phyloP scores from a whole-genome alignment of 495 filamentous ascomycete genomes.

The Monascus purpureus region DNA sequence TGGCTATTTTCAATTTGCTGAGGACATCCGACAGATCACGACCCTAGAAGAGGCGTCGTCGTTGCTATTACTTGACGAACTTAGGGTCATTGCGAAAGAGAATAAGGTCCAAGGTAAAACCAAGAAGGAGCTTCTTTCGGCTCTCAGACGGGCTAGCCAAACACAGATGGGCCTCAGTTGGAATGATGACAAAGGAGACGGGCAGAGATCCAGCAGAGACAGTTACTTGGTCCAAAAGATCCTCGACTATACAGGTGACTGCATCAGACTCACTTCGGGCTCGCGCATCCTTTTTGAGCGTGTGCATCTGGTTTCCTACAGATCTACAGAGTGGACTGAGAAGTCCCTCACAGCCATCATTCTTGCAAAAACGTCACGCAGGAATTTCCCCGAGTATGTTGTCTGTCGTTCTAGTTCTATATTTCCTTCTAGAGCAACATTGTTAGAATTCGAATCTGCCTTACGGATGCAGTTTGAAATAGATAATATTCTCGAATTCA shows the following conservation, averaged over 20 bases:
- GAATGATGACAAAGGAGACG: constrained; percentile 37
- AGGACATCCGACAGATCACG: constrained; percentile 57
- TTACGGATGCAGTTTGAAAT: constrained; percentile 71
- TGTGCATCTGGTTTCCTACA: constrained; percentile 89
- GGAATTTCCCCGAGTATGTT: constrained; percentile 82
- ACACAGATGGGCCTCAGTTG: constrained; percentile 60
- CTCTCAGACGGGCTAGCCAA: constrained; percentile 55
- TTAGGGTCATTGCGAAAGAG: constrained; percentile 75
- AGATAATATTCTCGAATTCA: constrained; percentile 73
- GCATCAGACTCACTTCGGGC: constrained; percentile 62
- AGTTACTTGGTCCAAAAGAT: constrained; percentile 61
- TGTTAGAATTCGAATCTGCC: constrained; percentile 83
- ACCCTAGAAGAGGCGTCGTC: constrained; percentile 77
- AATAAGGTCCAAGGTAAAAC: constrained; percentile 80
- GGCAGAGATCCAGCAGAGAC: constrained; percentile 37
- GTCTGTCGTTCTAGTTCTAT: constrained; percentile 85
- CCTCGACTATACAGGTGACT: constrained; percentile 62
- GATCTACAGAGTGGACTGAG: constrained; percentile 94
- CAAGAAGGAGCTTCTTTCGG: constrained; percentile 64
- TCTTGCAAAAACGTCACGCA: constrained; percentile 69
- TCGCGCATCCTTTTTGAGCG: constrained; percentile 81
- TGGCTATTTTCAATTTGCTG: constrained; percentile 59
- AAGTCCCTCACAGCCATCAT: constrained; percentile 94
- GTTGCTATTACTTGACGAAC: constrained; percentile 69
- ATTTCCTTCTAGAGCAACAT: constrained; percentile 56